These are phyloP conservation scores for Prorocentrum cordatum DNA, from an alignment of 169 alveolate genomes.

Conservation along the genomic window DNA sequence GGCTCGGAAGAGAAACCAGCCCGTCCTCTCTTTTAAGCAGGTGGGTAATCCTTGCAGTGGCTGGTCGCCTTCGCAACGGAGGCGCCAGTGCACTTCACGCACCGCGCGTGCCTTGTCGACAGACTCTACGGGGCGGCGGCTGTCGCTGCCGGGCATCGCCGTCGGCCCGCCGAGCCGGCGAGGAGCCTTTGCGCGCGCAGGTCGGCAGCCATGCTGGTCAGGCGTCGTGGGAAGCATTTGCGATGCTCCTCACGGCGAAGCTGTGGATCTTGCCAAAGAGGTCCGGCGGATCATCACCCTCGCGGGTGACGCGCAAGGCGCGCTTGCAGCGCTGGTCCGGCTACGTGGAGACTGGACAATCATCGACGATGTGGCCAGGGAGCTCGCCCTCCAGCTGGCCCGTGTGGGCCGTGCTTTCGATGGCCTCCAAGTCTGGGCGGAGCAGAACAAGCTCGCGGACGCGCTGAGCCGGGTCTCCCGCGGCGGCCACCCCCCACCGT, in stretches of 20 bases:
- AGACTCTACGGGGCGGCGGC: not conserved
- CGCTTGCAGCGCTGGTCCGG: not conserved
- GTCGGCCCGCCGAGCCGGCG: not conserved
- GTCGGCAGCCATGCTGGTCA: not conserved
- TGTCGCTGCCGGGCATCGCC: no score
- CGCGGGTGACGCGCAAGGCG: not conserved
- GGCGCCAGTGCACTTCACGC: not conserved
- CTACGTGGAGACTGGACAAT: not conserved
- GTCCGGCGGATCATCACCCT: not conserved
- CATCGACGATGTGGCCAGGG: not conserved
- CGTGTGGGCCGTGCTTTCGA: not conserved
- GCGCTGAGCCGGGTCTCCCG: no score
- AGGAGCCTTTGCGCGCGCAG: not conserved
- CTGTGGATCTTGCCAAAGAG: not conserved
- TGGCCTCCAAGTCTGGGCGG: conserved; percentile 1
- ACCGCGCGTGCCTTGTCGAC: no score
- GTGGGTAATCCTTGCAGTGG: not conserved
- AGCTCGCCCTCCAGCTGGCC: not conserved
- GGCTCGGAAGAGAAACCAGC: no score
- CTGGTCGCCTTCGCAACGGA: not conserved
- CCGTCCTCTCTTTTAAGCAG: not conserved
- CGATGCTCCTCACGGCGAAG: not conserved
- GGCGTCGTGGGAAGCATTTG: conserved; percentile 5
- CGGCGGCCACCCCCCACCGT: no score
- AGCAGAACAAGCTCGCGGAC: not conserved